Conservation (phyloP, 2,329 filamentous ascomycete genomes). For the Tolypocladium sp. region DNA sequence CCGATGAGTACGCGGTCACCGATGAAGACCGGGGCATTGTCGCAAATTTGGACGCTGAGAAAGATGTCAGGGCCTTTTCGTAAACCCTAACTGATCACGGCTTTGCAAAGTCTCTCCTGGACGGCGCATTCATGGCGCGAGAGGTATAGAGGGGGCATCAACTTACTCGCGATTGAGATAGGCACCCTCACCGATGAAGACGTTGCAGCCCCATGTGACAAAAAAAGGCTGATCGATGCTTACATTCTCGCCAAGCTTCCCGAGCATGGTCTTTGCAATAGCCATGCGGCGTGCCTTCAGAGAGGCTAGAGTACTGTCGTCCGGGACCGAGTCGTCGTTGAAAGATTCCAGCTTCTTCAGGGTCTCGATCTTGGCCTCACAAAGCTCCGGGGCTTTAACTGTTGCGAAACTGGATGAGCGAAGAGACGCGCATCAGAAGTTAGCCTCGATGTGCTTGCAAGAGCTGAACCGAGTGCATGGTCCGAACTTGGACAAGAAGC, state of each 20-base stretch:
- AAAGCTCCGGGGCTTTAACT: no score
- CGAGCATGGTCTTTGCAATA: not conserved
- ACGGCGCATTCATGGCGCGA: no score
- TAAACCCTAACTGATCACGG: no score
- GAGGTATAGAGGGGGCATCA: no score
- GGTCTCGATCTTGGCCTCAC: not conserved
- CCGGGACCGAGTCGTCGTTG: not conserved
- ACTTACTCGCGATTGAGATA: not conserved
- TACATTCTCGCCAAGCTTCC: not conserved
- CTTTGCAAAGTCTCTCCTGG: no score
- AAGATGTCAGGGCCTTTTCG: no score
- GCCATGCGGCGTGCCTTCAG: not conserved
- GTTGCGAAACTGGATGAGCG: no score
- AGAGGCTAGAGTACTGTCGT: not conserved
- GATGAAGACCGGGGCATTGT: not conserved
- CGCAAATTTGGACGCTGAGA: not conserved
- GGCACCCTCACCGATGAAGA: not conserved
- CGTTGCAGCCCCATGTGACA: not conserved
- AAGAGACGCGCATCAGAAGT: no score
- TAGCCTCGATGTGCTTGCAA: no score
- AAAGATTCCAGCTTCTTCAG: not conserved
- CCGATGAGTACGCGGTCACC: not conserved
- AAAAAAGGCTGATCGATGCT: not conserved
- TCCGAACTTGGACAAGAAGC: no score
- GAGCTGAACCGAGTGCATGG: no score